phyloP scores from a whole-genome alignment of 2,329 filamentous ascomycete species.

The Colletotrichum horii region DNA sequence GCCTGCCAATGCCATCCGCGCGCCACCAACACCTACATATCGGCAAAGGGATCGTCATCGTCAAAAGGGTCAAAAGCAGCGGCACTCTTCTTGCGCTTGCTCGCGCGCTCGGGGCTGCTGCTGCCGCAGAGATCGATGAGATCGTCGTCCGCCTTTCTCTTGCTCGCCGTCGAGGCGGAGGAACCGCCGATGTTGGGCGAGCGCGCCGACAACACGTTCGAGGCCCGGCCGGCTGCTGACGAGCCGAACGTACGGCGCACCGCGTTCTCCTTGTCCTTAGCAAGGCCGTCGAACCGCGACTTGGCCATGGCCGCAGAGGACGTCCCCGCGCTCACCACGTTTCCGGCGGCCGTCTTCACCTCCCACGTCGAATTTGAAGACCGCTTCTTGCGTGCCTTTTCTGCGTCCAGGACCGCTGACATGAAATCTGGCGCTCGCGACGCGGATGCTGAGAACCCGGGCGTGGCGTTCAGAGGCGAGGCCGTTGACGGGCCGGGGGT shows the following conservation, averaged over 20 bases:
- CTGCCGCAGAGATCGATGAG: constrained; percentile 14
- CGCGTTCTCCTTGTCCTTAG: not conserved
- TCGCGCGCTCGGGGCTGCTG: not conserved
- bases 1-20: not conserved
- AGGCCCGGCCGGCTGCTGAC: not conserved
- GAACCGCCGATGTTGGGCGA: not conserved
- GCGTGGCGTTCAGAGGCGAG: not conserved
- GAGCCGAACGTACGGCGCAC: not conserved
- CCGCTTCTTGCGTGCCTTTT: not conserved
- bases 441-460: not conserved
- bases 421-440: not conserved
- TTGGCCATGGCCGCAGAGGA: not conserved
- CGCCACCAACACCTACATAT: not conserved
- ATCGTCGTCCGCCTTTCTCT: constrained; percentile 4
- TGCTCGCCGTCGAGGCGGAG: not conserved
- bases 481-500: not conserved
- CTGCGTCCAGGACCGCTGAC: not conserved
- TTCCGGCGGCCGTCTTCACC: not conserved
- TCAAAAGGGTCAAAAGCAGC: not conserved
- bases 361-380: not conserved
- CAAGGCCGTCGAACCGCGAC: not conserved
- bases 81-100: not conserved
- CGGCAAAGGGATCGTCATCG: constrained; percentile 18
- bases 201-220: not conserved
- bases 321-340: not conserved